These are phyloP conservation scores for Laburnicola sp. DNA, from an alignment of 2,329 filamentous ascomycete genomes.

Conservation along the genomic window DNA sequence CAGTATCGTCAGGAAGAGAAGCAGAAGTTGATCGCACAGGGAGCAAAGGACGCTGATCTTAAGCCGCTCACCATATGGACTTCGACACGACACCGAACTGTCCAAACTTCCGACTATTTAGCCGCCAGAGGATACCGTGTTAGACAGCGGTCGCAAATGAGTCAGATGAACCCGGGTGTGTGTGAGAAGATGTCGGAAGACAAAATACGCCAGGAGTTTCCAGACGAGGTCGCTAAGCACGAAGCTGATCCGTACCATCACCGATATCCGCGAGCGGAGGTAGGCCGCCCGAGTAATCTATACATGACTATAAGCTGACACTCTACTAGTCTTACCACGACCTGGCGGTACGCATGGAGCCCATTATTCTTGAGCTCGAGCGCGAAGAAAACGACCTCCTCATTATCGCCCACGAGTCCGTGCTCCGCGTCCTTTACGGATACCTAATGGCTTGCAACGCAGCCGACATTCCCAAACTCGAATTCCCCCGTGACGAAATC, in stretches of 20 bases:
- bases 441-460: slow-evolving; percentile 99
- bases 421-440: slow-evolving; percentile 93
- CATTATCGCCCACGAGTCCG: slow-evolving; percentile 96
- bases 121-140: slow-evolving; percentile 80
- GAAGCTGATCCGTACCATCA: slow-evolving; percentile 96
- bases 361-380: slow-evolving; percentile 95
- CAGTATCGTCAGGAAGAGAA: slow-evolving; percentile 83
- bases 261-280: slow-evolving; percentile 91
- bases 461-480: slow-evolving; percentile 86
- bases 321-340: slow-evolving; percentile 85
- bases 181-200: slow-evolving; percentile 91
- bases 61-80: slow-evolving; percentile 92
- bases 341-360: slow-evolving; percentile 94
- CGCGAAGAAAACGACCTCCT: slow-evolving; percentile 96
- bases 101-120: slow-evolving; percentile 86
- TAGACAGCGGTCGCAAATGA: slow-evolving; percentile 92
- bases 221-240: slow-evolving; percentile 90
- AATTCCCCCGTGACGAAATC: slow-evolving; percentile 94
- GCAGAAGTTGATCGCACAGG: slow-evolving; percentile 67
- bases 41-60: slow-evolving; percentile 68
- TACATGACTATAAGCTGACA: slow-evolving; percentile 19
- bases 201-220: slow-evolving; percentile 78
- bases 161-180: slow-evolving; percentile 93
- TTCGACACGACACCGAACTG: slow-evolving; percentile 84
- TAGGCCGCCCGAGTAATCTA: slow-evolving; percentile 47